phyloP scores from a whole-genome alignment of 164 flowering plant species.

The Platanus orientalis region DNA sequence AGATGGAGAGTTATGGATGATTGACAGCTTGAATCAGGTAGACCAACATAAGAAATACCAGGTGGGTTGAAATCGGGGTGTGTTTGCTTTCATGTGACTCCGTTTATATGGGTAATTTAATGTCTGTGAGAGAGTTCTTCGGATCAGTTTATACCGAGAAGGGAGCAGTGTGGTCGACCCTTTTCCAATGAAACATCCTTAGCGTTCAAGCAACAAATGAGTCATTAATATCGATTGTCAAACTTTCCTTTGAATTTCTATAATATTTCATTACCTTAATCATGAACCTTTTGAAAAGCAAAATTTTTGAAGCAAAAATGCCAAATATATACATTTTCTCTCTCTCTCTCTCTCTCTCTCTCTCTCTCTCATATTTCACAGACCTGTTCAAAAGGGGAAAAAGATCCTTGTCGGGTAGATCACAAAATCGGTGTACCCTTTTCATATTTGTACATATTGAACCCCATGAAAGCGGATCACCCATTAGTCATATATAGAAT shows the following conservation, averaged over 20 bases:
- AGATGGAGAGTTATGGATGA: slow-evolving; percentile 5
- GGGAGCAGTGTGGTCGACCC: slow-evolving; percentile 19
- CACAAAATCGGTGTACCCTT: not conserved
- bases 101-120: slow-evolving; percentile 12
- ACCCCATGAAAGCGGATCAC: too few species aligned
- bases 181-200: slow-evolving; percentile 45
- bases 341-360: too few species aligned
- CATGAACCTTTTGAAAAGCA: too few species aligned
- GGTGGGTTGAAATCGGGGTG: too few species aligned
- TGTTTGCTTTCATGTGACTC: slow-evolving; percentile 27
- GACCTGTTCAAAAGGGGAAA: not conserved
- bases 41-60: slow-evolving; percentile 10
- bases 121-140: slow-evolving; percentile 14
- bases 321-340: too few species aligned
- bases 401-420: slow-evolving; percentile 3
- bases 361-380: not conserved
- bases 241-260: slow-evolving; percentile 15
- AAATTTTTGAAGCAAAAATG: too few species aligned
- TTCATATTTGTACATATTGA: too few species aligned
- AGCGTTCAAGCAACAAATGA: slow-evolving; percentile 43
- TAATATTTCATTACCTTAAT: too few species aligned
- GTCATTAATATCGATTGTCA: slow-evolving; percentile 37
- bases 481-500: too few species aligned
- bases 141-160: slow-evolving; percentile 15
- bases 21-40: slow-evolving; percentile 28